phyloP scores from a whole-genome alignment of 495 filamentous ascomycete species.

The Podospora pseudocomata region DNA sequence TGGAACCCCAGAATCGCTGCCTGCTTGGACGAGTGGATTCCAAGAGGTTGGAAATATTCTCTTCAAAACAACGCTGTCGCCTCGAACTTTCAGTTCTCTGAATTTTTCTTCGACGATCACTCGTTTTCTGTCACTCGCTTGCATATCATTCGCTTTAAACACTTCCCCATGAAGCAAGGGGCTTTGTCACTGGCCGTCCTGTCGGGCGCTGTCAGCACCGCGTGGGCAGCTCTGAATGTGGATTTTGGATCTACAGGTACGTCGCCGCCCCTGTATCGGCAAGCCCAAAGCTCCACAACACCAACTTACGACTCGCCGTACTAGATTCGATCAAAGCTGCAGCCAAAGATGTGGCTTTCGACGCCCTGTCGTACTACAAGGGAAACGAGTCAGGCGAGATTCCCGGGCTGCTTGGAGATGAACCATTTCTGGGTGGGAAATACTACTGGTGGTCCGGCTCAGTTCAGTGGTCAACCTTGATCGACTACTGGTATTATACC shows the following conservation, averaged over 20 bases:
- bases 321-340: constrained; percentile 13
- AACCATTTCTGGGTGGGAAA: constrained; percentile 30
- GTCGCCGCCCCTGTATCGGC: background rate
- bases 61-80: background rate
- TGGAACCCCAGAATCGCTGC: background rate
- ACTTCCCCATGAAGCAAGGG: background rate
- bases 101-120: background rate
- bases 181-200: constrained; percentile 1
- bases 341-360: constrained; percentile 23
- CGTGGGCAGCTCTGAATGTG: constrained; percentile 13
- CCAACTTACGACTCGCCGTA: background rate
- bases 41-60: background rate
- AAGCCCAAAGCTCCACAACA: background rate
- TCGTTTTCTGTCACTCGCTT: constrained; percentile 4
- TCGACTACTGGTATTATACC: constrained; percentile 70
- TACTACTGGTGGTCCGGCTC: constrained; percentile 58
- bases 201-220: constrained; percentile 6
- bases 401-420: constrained; percentile 60
- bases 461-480: constrained; percentile 51
- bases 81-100: background rate
- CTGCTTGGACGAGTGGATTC: background rate
- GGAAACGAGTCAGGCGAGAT: constrained; percentile 58
- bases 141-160: background rate
- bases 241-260: constrained; percentile 10
- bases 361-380: constrained; percentile 63